A percentile compares a stretch with the other conserved stretches of the same genome.
phyloP scores from a whole-genome alignment of 2,329 filamentous ascomycete species.

The Cadophora sp. region DNA sequence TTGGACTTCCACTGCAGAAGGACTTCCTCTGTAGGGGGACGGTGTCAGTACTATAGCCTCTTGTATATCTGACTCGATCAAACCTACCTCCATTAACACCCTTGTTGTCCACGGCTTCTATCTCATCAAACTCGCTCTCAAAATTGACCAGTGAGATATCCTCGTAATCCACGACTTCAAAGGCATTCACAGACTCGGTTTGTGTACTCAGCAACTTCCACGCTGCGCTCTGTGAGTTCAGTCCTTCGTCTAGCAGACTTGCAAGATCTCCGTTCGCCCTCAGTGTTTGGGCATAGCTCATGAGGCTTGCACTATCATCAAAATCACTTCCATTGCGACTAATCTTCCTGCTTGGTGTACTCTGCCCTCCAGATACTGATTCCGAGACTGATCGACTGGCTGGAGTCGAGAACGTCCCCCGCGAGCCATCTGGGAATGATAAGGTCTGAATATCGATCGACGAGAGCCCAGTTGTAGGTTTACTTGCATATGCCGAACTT shows the following conservation, averaged over 20 bases:
- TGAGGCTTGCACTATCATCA: conserved; percentile 57
- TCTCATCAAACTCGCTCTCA: conserved; percentile 76
- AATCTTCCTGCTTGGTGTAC: conserved; percentile 40
- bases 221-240: conserved; percentile 69
- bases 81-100: conserved; percentile 61
- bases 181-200: conserved; percentile 63
- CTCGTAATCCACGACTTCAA: conserved; percentile 58
- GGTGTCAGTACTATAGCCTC: conserved; percentile 5
- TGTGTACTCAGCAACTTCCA: conserved; percentile 73
- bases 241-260: conserved; percentile 78
- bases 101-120: conserved; percentile 64
- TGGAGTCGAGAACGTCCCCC: conserved; percentile 65
- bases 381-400: conserved; percentile 41
- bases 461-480: conserved; percentile 85
- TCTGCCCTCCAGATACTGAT: conserved; percentile 38
- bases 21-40: conserved; percentile 46
- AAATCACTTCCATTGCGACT: conserved; percentile 54
- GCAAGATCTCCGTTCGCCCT: conserved; percentile 74
- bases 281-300: conserved; percentile 55
- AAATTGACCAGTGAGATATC: conserved; percentile 71
- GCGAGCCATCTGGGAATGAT: conserved; percentile 72
- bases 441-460: conserved; percentile 81
- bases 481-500: conserved; percentile 55
- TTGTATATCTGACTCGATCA: background rate
- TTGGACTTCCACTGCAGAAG: conserved; percentile 86